These are phyloP conservation scores for Verbena officinalis DNA, from an alignment of 257 asterid genomes.

Conservation along the genomic window DNA sequence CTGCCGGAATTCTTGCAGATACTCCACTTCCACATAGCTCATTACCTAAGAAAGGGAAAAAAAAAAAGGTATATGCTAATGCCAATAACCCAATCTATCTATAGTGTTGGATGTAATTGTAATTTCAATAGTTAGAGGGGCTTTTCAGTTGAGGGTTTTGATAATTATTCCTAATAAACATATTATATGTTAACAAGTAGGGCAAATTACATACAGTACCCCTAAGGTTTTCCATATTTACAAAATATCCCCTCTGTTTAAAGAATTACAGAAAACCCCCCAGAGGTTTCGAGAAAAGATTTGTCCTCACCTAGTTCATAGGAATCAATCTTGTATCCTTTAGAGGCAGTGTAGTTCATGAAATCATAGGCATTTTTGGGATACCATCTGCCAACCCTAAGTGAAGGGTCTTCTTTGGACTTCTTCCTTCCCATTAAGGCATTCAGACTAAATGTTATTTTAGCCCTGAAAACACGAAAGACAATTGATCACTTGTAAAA, in stretches of 20 bases:
- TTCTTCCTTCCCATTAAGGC: constrained; percentile 63
- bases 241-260: too few relatives aligned
- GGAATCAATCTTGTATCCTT: constrained; percentile 79
- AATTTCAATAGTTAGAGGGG: too few relatives aligned
- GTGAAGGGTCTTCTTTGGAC: constrained; percentile 20
- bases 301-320: constrained; percentile 63
- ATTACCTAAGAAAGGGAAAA: constrained; percentile 49
- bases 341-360: constrained; percentile 55
- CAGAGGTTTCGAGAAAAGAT: too few relatives aligned
- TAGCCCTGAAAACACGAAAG: constrained; percentile 43
- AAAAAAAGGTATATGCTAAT: too few relatives aligned
- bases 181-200: too few relatives aligned
- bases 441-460: constrained; percentile 69
- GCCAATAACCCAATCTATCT: too few relatives aligned
- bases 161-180: too few relatives aligned
- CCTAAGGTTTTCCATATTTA: too few relatives aligned
- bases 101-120: too few relatives aligned
- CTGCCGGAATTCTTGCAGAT: constrained; percentile 51
- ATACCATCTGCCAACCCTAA: constrained; percentile 69
- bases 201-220: too few relatives aligned
- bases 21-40: constrained; percentile 73
- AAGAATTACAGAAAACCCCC: too few relatives aligned
- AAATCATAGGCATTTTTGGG: constrained; percentile 55
- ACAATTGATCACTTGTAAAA: not conserved
- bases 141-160: too few relatives aligned